phyloP scores from a whole-genome alignment of 495 filamentous ascomycete genomes.

The Hypoxylon lienhwacheense region DNA sequence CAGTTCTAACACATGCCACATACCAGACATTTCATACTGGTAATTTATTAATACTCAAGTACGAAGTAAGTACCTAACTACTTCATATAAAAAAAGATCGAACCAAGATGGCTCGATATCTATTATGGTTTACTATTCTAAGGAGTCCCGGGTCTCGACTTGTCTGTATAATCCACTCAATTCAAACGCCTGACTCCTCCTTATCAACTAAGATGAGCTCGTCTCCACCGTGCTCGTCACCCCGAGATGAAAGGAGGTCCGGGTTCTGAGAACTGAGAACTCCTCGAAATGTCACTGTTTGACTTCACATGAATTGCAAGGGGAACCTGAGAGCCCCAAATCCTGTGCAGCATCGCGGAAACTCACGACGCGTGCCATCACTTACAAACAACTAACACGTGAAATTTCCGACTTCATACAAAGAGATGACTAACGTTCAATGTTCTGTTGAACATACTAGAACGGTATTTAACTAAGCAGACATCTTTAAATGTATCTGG shows the following conservation, averaged over 20 bases:
- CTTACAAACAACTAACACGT: slow-evolving; percentile 16
- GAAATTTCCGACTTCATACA: slow-evolving; percentile 18
- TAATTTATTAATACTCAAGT: too few species aligned
- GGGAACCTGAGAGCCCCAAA: slow-evolving; percentile 3
- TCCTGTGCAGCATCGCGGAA: background rate
- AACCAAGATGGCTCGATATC: too few species aligned
- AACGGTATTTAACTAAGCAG: too few species aligned
- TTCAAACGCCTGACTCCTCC: slow-evolving; percentile 16
- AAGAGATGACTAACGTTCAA: background rate
- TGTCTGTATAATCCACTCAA: slow-evolving; percentile 18
- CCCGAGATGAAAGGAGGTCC: slow-evolving; percentile 30
- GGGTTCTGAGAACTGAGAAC: background rate
- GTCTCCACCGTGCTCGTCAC: slow-evolving; percentile 21
- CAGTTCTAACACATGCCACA: slow-evolving; percentile 1
- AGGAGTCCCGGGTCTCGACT: slow-evolving; percentile 8
- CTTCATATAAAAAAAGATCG: too few species aligned
- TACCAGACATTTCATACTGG: background rate
- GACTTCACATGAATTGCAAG: background rate
- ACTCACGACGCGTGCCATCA: slow-evolving; percentile 1
- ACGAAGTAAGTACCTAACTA: too few species aligned
- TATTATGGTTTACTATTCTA: too few species aligned
- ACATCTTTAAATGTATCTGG: too few species aligned
- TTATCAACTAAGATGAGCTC: slow-evolving; percentile 22
- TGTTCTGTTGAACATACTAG: too few species aligned
- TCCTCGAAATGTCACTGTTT: background rate